These are phyloP conservation scores for Fallopia convolvulus DNA, from an alignment of 148 eudicot genomes.

Conservation along the genomic window DNA sequence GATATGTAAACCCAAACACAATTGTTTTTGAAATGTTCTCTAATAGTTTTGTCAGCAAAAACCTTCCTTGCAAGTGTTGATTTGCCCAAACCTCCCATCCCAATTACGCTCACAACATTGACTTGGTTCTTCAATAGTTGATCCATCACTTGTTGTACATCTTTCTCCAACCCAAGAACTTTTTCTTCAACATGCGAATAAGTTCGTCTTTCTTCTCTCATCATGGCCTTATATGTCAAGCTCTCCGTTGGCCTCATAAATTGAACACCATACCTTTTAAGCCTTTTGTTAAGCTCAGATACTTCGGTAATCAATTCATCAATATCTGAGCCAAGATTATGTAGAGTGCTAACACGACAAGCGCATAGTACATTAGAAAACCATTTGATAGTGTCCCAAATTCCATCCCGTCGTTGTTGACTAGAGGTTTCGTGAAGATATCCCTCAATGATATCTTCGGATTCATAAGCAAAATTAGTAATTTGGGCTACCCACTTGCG, in stretches of 20 bases:
- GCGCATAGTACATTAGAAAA: too few species aligned
- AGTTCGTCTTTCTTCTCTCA: too few species aligned
- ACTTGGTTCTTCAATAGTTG: neutral
- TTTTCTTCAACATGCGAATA: neutral
- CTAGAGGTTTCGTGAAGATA: neutral
- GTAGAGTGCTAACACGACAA: neutral
- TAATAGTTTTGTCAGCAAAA: neutral
- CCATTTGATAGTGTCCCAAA: neutral
- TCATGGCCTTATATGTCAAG: neutral
- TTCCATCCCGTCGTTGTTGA: neutral
- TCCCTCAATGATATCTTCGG: too few species aligned
- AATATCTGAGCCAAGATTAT: neutral
- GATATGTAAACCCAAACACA: neutral
- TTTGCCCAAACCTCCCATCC: neutral
- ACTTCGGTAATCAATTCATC: neutral
- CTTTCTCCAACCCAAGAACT: neutral
- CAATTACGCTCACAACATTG: neutral
- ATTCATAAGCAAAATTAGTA: too few species aligned
- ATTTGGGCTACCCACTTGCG: too few species aligned
- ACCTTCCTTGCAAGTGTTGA: neutral
- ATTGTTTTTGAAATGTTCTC: neutral
- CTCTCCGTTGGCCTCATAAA: neutral
- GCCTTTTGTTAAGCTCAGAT: neutral
- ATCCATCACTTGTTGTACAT: neutral
- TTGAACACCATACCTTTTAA: neutral